Evolutionary conservation across 305 asterid genomes (phyloP).

Genomic region (Ajuga reptans): DNA sequence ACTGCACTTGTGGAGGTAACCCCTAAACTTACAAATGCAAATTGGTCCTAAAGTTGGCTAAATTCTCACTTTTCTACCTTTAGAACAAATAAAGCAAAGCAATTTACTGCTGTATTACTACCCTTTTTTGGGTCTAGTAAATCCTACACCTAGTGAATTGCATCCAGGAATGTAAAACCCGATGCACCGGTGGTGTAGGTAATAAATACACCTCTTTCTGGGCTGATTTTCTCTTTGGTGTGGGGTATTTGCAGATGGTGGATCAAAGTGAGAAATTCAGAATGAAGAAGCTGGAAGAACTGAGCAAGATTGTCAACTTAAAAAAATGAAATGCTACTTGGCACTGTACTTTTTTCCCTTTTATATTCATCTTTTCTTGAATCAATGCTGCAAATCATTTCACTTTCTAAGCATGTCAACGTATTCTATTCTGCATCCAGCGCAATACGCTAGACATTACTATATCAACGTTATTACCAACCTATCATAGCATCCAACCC

Average conservation of each 20-base stretch:
- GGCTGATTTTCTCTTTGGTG: neutral
- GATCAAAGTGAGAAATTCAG: conserved; percentile 70
- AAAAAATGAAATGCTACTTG: conserved; percentile 23
- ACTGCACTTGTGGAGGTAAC: conserved; percentile 70
- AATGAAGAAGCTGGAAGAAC: conserved; percentile 78
- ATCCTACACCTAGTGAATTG: no score
- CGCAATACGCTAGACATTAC: neutral
- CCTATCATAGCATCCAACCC: neutral
- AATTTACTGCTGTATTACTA: neutral
- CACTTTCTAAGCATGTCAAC: neutral
- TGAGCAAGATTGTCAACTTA: conserved; percentile 54
- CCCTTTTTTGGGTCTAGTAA: no score
- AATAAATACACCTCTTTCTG: neutral
- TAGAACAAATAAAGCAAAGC: neutral
- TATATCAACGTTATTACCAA: neutral
- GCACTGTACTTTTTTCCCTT: neutral
- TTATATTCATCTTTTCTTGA: neutral
- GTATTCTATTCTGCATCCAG: neutral
- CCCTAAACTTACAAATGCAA: conserved; percentile 4
- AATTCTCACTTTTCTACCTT: neutral
- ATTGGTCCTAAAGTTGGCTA: neutral
- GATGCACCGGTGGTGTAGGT: neutral
- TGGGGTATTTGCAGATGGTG: conserved; percentile 47
- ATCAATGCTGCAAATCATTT: conserved; percentile 19
- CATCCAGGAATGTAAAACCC: neutral